Conservation (phyloP, 2,329 filamentous ascomycete species). For the Sporothrix inflata region DNA sequence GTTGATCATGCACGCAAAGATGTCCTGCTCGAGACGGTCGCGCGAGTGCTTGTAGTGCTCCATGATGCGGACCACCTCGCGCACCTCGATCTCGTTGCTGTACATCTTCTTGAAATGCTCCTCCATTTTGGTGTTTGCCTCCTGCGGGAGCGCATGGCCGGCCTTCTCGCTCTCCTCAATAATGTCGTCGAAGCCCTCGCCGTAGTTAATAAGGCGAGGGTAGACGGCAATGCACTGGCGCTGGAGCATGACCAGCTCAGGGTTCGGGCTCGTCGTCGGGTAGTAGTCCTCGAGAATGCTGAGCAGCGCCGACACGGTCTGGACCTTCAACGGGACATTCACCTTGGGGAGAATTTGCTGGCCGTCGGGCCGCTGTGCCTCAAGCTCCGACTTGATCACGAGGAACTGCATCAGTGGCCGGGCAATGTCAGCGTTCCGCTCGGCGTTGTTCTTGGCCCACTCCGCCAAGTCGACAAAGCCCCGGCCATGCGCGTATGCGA, state of each 20-base stretch:
- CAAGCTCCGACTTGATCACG: slow-evolving; percentile 79
- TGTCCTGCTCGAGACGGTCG: slow-evolving; percentile 83
- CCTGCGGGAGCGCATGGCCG: slow-evolving; percentile 77
- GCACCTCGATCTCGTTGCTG: slow-evolving; percentile 82
- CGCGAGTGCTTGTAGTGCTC: slow-evolving; percentile 86
- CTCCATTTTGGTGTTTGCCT: slow-evolving; percentile 90
- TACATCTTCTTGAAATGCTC: slow-evolving; percentile 99
- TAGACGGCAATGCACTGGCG: slow-evolving; percentile 89
- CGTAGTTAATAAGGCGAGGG: slow-evolving; percentile 93
- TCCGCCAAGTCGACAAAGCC: slow-evolving; percentile 77
- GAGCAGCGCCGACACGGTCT: slow-evolving; percentile 80
- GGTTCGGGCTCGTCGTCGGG: slow-evolving; percentile 56
- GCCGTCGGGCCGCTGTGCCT: slow-evolving; percentile 66
- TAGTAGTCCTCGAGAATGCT: slow-evolving; percentile 75
- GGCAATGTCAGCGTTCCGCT: slow-evolving; percentile 69
- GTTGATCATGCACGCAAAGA: slow-evolving; percentile 98
- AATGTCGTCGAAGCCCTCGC: slow-evolving; percentile 87
- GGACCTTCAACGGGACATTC: slow-evolving; percentile 78
- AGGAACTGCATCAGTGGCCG: slow-evolving; percentile 77
- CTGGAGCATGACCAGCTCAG: slow-evolving; percentile 79
- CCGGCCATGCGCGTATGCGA: slow-evolving; percentile 80
- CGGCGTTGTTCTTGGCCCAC: slow-evolving; percentile 75
- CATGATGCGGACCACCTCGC: slow-evolving; percentile 81
- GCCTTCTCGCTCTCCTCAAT: slow-evolving; percentile 82
- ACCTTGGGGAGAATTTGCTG: slow-evolving; percentile 55